A percentile compares a stretch with the other conserved stretches of the same genome.
phyloP scores from a whole-genome alignment of 345 rosid species.

The Abelmoschus esculentus region DNA sequence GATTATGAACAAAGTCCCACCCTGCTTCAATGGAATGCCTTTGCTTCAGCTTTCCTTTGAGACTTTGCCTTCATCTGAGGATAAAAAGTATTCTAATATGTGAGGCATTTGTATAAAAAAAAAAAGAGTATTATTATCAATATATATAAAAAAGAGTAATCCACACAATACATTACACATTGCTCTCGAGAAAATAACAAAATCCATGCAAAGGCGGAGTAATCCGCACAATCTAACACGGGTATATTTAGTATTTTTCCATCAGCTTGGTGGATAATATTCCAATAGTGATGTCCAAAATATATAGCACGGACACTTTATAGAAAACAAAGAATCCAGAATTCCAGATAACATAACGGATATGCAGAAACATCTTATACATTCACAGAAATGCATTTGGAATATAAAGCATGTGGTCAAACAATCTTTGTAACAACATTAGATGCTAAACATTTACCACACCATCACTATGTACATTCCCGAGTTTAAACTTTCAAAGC shows the following conservation, averaged over 20 bases:
- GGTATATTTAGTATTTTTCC: too few species aligned
- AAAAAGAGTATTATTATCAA: too few species aligned
- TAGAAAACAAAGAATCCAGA: neutral
- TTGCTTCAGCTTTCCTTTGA: slow-evolving; percentile 47
- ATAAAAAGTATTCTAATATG: neutral
- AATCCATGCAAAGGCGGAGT: too few species aligned
- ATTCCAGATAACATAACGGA: neutral
- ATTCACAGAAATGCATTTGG: neutral
- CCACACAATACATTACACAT: too few species aligned
- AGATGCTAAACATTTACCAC: neutral
- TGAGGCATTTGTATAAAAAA: neutral
- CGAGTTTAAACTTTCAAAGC: neutral
- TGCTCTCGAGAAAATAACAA: too few species aligned
- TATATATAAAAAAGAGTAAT: too few species aligned
- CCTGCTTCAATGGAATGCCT: slow-evolving; percentile 42
- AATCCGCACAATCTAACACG: too few species aligned
- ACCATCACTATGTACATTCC: neutral
- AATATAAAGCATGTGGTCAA: neutral
- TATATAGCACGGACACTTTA: neutral
- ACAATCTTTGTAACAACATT: neutral
- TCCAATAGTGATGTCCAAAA: too few species aligned
- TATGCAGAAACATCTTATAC: neutral
- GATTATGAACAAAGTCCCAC: slow-evolving; percentile 5
- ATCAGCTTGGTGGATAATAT: too few species aligned
- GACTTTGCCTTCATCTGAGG: slow-evolving; percentile 51